Conservation (phyloP, 352 stramenopile genomes). For the Pythium brassicae region DNA sequence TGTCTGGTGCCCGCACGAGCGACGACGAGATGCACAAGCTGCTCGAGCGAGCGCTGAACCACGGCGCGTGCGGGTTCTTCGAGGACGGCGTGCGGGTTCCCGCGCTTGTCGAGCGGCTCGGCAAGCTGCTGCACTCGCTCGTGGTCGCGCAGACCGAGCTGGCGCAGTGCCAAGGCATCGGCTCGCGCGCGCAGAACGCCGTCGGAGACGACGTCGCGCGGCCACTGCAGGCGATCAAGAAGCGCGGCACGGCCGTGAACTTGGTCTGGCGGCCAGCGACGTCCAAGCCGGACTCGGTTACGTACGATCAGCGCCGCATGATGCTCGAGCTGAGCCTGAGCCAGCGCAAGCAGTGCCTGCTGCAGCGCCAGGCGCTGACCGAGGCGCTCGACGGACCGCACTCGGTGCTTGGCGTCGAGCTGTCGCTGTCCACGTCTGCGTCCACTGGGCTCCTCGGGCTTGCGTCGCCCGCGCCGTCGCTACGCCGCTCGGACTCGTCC, state of each 20-base stretch:
- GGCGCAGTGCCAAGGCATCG: conserved; percentile 31
- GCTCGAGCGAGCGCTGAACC: conserved; percentile 39
- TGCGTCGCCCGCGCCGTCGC: conserved; percentile 1
- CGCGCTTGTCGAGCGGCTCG: conserved; percentile 34
- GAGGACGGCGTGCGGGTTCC: conserved; percentile 33
- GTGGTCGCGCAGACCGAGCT: conserved; percentile 50
- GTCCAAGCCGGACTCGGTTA: conserved; percentile 43
- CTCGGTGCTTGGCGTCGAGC: conserved; percentile 58
- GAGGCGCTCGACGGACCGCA: conserved; percentile 36
- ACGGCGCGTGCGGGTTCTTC: conserved; percentile 64
- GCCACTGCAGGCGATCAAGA: conserved; percentile 29
- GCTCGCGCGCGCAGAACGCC: conserved; percentile 5
- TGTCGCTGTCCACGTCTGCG: conserved; percentile 10
- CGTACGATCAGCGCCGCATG: conserved; percentile 59
- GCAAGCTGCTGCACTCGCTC: conserved; percentile 52
- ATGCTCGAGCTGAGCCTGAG: conserved; percentile 66
- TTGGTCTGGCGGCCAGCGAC: conserved; percentile 20
- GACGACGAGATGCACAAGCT: conserved; percentile 38
- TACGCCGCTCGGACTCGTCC: conserved; percentile 4
- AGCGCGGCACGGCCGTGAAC: conserved; percentile 18
- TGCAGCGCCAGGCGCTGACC: conserved; percentile 39
- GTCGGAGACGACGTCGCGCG: conserved; percentile 23
- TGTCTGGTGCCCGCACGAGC: conserved; percentile 10
- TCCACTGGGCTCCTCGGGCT: conserved; percentile 9
- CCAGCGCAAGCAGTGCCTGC: conserved; percentile 56